Evolutionary conservation across 192 early-diverging fungal genomes (phyloP), one percentile per base, ranked within the genome.

Genomic region (Entomortierella parvispora): DNA sequence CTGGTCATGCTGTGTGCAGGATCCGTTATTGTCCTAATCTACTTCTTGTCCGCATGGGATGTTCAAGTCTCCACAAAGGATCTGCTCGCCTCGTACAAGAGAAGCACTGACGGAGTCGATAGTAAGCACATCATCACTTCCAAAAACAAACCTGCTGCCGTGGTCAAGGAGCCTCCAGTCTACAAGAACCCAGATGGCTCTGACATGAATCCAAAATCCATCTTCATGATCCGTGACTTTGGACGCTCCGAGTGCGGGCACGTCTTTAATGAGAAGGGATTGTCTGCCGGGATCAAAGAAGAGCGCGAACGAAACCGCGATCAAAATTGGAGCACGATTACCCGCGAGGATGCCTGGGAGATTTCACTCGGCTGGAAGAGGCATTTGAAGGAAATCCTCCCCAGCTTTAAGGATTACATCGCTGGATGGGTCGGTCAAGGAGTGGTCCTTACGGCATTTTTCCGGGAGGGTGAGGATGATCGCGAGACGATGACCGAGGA

Each of bases 131-230:
- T 42, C 15, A 51, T 33, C 15, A n/a, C 57, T 32, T 54, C 31
- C 62, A 42, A 22, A 18, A 46, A 25, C 18, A 46, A 31, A 65
- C 17, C 7, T 31, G 2, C 34, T 25, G 54, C 18, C 17, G 7
- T n/a, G 31, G n/a, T n/a, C 31, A 25, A 56, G 6, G 32, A 22
- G 23, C 57, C 57, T 40, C 37, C 20, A 26, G 57, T 44, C 1
- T 77, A 77, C 55, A 68, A 46, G 28, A 77, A 77, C 61, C 66
- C 59, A 12, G 74, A 77, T 33, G 74, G 74, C 8, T 58, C 60
- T 11, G 61, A 62, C 6, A 77, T 77, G 74, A 58, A 77, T 34
- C 37, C 65, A 4, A 68, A 58, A 34, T 53, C 65, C 7, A 64
- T 59, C 22, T 77, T 77, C 29, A 59, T 77, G 56, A 22, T 65